Evolutionary conservation across 805 yeast genomes (phyloP).

Genomic region (Wickerhamiella brachini): DNA sequence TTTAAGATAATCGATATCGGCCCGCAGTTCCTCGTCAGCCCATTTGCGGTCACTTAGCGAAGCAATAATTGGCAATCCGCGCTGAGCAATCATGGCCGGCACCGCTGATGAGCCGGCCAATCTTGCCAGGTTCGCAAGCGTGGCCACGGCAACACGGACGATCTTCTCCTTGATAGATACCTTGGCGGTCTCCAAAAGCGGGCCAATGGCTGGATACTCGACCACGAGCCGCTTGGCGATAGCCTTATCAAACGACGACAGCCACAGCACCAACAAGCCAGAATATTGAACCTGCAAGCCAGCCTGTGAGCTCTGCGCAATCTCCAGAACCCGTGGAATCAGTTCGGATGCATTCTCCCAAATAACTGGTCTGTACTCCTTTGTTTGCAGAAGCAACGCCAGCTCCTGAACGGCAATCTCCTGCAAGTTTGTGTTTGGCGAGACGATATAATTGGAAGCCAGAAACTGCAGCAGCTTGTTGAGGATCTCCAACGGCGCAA

Average conservation of each 20-base stretch:
- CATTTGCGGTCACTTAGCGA: conserved; percentile 76
- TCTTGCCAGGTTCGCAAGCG: conserved; percentile 32
- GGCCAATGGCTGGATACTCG: conserved; percentile 37
- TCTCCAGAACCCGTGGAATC: conserved; percentile 37
- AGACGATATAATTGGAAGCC: conserved; percentile 20
- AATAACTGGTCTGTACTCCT: conserved; percentile 39
- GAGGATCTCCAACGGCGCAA: conserved; percentile 27
- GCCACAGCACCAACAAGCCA: conserved; percentile 68
- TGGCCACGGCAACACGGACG: conserved; percentile 68
- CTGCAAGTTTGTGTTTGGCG: conserved; percentile 37
- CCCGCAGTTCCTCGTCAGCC: conserved; percentile 82
- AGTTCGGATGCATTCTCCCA: conserved; percentile 32
- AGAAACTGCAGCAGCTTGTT: conserved; percentile 22
- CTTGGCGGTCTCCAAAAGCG: conserved; percentile 43
- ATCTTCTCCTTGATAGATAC: conserved; percentile 86
- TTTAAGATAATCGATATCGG: conserved; percentile 48
- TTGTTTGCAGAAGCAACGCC: conserved; percentile 43
- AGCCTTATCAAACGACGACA: conserved; percentile 56
- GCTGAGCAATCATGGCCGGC: conserved; percentile 54
- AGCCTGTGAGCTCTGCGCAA: conserved; percentile 31
- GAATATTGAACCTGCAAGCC: conserved; percentile 71
- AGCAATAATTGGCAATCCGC: conserved; percentile 55
- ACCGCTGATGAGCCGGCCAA: conserved; percentile 33
- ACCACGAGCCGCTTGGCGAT: conserved; percentile 36
- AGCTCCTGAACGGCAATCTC: conserved; percentile 53